A percentile compares a stretch with the other conserved stretches of the same genome.
These are phyloP conservation scores for Imleria badia DNA, from an alignment of 768 basidiomycete species.

Conservation along the genomic window DNA sequence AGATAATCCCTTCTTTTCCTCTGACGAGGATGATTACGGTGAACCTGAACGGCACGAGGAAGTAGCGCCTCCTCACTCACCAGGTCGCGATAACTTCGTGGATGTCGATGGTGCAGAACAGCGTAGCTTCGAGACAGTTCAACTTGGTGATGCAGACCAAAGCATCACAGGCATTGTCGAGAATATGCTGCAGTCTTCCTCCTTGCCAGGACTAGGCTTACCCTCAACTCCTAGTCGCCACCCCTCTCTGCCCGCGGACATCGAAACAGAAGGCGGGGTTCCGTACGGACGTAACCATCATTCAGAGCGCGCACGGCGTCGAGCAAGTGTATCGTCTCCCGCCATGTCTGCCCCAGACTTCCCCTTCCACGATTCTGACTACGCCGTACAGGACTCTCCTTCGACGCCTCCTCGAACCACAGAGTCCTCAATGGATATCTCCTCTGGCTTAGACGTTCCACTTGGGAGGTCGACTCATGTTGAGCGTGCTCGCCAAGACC, in stretches of 20 bases:
- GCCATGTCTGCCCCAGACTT: conserved; percentile 40
- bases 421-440: conserved; percentile 26
- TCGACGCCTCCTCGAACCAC: conserved; percentile 24
- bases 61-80: conserved; percentile 13
- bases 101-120: conserved; percentile 10
- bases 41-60: conserved; percentile 14
- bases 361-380: conserved; percentile 26
- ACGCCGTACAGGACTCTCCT: conserved; percentile 10
- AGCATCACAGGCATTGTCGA: conserved; percentile 74
- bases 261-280: conserved; percentile 60
- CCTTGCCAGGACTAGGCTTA: conserved; percentile 24
- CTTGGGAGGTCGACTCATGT: conserved; percentile 40
- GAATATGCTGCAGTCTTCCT: conserved; percentile 52
- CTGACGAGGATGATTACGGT: conserved; percentile 34
- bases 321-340: conserved; percentile 31
- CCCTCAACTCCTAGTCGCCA: conserved; percentile 38
- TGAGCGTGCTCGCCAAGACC: conserved; percentile 35
- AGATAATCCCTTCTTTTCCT: conserved; percentile 46
- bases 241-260: conserved; percentile 46
- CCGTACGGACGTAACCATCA: conserved; percentile 66
- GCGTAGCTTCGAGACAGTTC: conserved; percentile 41
- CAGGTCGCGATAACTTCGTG: not conserved
- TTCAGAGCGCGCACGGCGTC: conserved; percentile 46
- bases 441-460: conserved; percentile 19
- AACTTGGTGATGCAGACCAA: conserved; percentile 43